Evolutionary conservation across 768 basidiomycete species (phyloP), one percentile per base, ranked within the genome.

Genomic region (Psilocybe azurescens): DNA sequence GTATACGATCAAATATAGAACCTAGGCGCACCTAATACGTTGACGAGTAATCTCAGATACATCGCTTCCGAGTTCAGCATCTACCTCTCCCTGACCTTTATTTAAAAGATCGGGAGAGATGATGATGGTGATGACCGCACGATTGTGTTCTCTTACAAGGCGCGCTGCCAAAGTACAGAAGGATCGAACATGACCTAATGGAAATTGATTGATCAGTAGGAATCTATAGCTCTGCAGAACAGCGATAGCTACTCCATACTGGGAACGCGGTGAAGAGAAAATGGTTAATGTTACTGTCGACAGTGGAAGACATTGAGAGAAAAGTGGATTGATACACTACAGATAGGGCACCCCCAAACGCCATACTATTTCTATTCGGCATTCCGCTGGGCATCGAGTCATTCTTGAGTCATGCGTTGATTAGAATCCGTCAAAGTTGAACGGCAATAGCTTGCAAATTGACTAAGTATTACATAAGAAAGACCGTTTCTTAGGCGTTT

Each of bases 91-190:
- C 4, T 53, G 16, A 32, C 50, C 61, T 36, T 57, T 62, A 14
- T 53, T 36, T 3, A 46, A 44, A 3, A 53, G 32, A 13, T 33
- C 36, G 0, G 60, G 49, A 9, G 36, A 29, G 20, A 56, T 13
- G 11, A 61, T 5, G 20, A 61, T 39, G 16, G 54, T 61, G 1
- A 56, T 18, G 1, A 56, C 24, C 16, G 38, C 3, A 13, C 52
- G 51, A 3, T 30, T 18, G n/a, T 56, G 10, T 16, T 61, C 60
- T n/a, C 52, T 61, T 3, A 46, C 60, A 11, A 61, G 60, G 2
- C 60, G 47, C 4, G 55, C 60, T 32, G 49, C 60, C 4, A 61
- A 20, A 18, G 52, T 56, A 50, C 56, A 62, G 51, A 58, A 57
- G 1, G 55, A 39, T 36, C 56, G 41, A 13, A 53, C 10, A 39